phyloP scores from a whole-genome alignment of 1,139 yeast species.

The Arxiozyma slooffiae region DNA sequence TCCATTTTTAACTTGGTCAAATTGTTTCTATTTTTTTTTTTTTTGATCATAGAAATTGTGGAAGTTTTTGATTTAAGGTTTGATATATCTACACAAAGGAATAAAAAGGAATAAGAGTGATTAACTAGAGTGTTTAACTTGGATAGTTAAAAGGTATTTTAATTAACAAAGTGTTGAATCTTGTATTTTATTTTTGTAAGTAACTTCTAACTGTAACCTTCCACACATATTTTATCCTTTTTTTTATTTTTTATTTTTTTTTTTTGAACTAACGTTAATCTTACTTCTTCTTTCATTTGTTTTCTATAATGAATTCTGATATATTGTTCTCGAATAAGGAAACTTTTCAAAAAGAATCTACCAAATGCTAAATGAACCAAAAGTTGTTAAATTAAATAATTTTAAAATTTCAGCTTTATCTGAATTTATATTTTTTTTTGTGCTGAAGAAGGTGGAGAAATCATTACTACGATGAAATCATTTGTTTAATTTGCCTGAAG shows the following conservation, averaged over 20 bases:
- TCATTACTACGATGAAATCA: slow-evolving; percentile 46
- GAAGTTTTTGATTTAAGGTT: neutral
- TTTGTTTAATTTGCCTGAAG: slow-evolving; percentile 40
- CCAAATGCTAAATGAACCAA: slow-evolving; percentile 12
- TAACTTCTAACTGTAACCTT: neutral
- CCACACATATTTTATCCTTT: neutral
- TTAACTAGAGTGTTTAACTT: too few species aligned
- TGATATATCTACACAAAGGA: too few species aligned
- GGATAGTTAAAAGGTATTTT: neutral
- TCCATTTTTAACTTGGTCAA: neutral
- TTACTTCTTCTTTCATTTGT: neutral
- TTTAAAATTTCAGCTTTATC: slow-evolving; percentile 19
- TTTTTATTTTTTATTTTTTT: too few species aligned
- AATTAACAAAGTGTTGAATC: too few species aligned
- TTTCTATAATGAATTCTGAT: neutral
- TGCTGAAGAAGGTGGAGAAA: slow-evolving; percentile 40
- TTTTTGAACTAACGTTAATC: neutral
- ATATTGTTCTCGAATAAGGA: slow-evolving; percentile 1
- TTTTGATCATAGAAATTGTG: neutral
- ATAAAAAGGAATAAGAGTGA: too few species aligned
- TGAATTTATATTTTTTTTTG: slow-evolving; percentile 34
- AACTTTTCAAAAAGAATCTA: slow-evolving; percentile 13
- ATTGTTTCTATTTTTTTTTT: too few species aligned
- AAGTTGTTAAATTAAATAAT: slow-evolving; percentile 24
- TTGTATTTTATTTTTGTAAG: too few species aligned